Percentiles rank a stretch among this genome's conserved stretches.
These are phyloP conservation scores for Fusarium sp. DNA, from an alignment of 2,329 filamentous ascomycete species.

Conservation along the genomic window DNA sequence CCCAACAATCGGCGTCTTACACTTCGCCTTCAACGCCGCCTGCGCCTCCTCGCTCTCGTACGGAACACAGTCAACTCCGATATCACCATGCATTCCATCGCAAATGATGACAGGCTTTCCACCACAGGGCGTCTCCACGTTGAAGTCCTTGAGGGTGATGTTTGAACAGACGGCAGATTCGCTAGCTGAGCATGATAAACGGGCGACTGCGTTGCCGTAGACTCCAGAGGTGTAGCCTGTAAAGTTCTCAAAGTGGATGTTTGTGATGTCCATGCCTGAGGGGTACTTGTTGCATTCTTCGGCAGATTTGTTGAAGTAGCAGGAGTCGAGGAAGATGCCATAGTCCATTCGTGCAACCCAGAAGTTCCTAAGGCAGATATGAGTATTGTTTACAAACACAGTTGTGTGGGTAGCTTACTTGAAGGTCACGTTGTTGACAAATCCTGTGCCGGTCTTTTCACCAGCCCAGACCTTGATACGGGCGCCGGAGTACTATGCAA, in stretches of 20 bases:
- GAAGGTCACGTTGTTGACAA: slow-evolving; percentile 69
- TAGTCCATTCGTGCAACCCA: slow-evolving; percentile 65
- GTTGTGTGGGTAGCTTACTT: background rate
- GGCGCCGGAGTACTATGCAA: slow-evolving; percentile 55
- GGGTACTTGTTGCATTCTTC: slow-evolving; percentile 62
- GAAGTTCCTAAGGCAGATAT: slow-evolving; percentile 54
- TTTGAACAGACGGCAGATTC: slow-evolving; percentile 62
- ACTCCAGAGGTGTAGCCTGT: slow-evolving; percentile 64
- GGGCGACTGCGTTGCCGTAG: slow-evolving; percentile 61
- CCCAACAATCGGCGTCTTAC: slow-evolving; percentile 11
- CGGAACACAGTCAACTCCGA: slow-evolving; percentile 28
- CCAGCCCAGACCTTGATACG: slow-evolving; percentile 70
- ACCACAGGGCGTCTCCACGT: slow-evolving; percentile 46
- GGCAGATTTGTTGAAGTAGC: slow-evolving; percentile 64
- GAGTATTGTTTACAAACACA: rapidly evolving
- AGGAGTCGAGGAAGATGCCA: slow-evolving; percentile 66
- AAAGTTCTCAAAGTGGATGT: slow-evolving; percentile 66
- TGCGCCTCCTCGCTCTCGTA: slow-evolving; percentile 23
- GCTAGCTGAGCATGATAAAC: slow-evolving; percentile 62
- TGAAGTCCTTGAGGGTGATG: slow-evolving; percentile 63
- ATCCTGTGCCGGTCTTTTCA: slow-evolving; percentile 63
- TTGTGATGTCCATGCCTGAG: slow-evolving; percentile 64
- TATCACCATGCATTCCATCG: slow-evolving; percentile 23
- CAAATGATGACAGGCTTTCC: slow-evolving; percentile 27
- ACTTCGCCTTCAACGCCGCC: slow-evolving; percentile 10